Conservation (phyloP, 306 rosid genomes). For the Casuarina glauca region DNA sequence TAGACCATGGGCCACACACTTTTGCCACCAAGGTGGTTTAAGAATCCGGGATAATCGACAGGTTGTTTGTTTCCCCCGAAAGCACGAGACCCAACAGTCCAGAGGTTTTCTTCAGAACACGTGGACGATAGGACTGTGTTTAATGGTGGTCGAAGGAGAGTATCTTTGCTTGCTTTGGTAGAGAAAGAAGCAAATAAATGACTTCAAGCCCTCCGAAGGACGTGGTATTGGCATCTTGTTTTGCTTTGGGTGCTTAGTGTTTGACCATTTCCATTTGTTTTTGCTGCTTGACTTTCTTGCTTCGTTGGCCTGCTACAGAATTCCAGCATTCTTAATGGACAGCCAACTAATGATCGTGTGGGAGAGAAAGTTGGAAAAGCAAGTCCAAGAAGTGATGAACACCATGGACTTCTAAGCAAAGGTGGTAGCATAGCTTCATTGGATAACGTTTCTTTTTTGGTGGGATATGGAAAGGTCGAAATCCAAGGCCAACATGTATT, state of each 20-base stretch:
- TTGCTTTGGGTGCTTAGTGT: slow-evolving; percentile 17
- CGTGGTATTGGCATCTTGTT: slow-evolving; percentile 35
- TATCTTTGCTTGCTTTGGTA: slow-evolving; percentile 24
- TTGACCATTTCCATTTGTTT: slow-evolving; percentile 30
- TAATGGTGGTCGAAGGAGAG: too few relatives aligned
- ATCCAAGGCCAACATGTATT: slow-evolving; percentile 20
- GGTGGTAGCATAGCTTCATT: slow-evolving; percentile 1
- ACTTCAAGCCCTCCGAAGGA: slow-evolving; percentile 21
- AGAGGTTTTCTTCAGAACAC: slow-evolving; percentile 30
- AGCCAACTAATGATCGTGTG: slow-evolving; percentile 4
- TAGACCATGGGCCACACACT: slow-evolving; percentile 30
- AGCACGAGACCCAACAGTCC: not conserved
- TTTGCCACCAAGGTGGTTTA: not conserved
- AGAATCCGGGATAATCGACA: too few relatives aligned
- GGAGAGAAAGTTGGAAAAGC: slow-evolving; percentile 24
- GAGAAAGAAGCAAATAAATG: slow-evolving; percentile 29
- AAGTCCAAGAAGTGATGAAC: slow-evolving; percentile 40
- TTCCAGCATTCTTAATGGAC: slow-evolving; percentile 13
- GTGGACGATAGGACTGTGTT: slow-evolving; percentile 29
- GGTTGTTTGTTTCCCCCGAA: too few relatives aligned
- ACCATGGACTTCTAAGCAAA: slow-evolving; percentile 31
- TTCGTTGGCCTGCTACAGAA: slow-evolving; percentile 17
- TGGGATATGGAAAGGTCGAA: slow-evolving; percentile 22
- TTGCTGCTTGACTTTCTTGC: slow-evolving; percentile 30
- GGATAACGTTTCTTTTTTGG: not conserved